Evolutionary conservation across 2,329 filamentous ascomycete species (phyloP).

Genomic region (Aspergillus tubingensis): DNA sequence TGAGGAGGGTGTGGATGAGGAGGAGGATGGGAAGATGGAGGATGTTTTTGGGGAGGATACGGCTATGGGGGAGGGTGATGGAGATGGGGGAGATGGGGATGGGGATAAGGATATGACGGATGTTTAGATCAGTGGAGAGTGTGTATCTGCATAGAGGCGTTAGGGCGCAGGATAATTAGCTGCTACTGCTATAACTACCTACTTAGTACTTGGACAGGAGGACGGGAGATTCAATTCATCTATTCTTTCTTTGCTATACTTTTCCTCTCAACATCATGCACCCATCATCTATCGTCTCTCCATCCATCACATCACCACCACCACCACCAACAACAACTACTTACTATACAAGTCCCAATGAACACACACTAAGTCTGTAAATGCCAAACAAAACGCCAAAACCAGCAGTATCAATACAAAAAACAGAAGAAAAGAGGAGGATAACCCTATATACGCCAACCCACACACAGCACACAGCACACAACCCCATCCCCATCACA

Average conservation of each 20-base stretch:
- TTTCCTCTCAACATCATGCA: background rate
- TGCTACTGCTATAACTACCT: background rate
- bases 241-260: background rate
- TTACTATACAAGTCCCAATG: constrained; percentile 5
- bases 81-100: constrained; percentile 30
- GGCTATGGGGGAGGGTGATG: constrained; percentile 40
- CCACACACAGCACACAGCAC: no score
- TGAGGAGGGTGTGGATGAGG: constrained; percentile 43
- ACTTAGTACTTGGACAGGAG: background rate
- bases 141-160: background rate
- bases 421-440: background rate
- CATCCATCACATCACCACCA: background rate
- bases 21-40: constrained; percentile 51
- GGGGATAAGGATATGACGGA: constrained; percentile 48
- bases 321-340: background rate
- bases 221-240: constrained; percentile 1
- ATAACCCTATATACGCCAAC: constrained; percentile 1
- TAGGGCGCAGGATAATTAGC: background rate
- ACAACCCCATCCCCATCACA: no score
- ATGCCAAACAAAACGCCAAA: background rate
- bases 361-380: background rate
- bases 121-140: constrained; percentile 32
- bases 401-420: background rate
- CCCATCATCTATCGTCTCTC: background rate
- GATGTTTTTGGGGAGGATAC: constrained; percentile 50